Evolutionary conservation across 2,329 filamentous ascomycete species (phyloP), one percentile per base, ranked within the genome.

Genomic region (Fusarium clavum): DNA sequence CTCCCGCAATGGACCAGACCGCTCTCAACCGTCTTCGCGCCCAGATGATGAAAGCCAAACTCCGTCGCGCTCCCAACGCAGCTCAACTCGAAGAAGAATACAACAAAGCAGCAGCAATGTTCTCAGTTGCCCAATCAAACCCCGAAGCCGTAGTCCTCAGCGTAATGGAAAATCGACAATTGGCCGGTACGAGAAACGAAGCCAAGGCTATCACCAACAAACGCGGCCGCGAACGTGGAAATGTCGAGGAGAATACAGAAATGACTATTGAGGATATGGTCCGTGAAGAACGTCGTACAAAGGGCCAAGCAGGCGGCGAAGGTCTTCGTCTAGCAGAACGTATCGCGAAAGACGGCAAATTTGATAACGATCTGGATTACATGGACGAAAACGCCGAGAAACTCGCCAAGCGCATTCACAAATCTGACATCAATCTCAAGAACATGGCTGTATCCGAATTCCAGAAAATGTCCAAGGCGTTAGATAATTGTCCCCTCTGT

Each of bases 241-340:
- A 90, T 10, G 92, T 99, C 8, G 89, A 93, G 73, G 94, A 96
- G 70, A 98, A 98, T 77, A 92, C 97, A 56, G 94, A 98, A 74
- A 98, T 99, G 94, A 91, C 85, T 30, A 92, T 99, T 64, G 94
- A 97, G 57, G 96, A 99, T 79, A 99, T 99, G 96, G 90, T 99
- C 20, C 90, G 94, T 29, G 94, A 98, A 80, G 96, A 99, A 81
- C 90, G 93, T 38, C 91, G 95, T 57, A 98, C 93, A 7, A 91
- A 90, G 62, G 91, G 91, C 18, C 90, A 93, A 75, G 84, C 85
- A 6, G 93, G 92, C 44, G 94, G 94, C 56, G 94, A 98, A 77
- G 93, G 92, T 2, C 85, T 90, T 73, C 89, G 92, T 6, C 87
- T 98, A 32, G 96, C 96, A 5, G 94, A 98, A 78, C 90, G 94